These are phyloP conservation scores for Hypericum androsaemum DNA, from an alignment of 345 rosid species.

Conservation along the genomic window DNA sequence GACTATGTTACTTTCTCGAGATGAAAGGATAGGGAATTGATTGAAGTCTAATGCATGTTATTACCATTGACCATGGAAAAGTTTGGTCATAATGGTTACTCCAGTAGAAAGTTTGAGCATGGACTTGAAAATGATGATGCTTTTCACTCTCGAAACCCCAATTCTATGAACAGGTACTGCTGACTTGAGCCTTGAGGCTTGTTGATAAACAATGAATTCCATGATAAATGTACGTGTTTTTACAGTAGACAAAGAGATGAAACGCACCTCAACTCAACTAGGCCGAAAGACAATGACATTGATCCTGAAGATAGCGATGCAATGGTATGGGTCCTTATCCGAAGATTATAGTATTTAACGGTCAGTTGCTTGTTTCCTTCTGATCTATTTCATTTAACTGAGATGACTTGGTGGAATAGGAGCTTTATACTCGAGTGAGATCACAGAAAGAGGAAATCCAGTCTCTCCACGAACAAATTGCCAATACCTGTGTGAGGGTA, in stretches of 20 bases:
- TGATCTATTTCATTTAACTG: slow-evolving; percentile 11
- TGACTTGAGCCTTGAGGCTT: too few relatives aligned
- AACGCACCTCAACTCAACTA: slow-evolving; percentile 28
- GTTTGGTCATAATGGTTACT: too few relatives aligned
- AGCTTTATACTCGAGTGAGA: slow-evolving; percentile 42
- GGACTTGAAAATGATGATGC: too few relatives aligned
- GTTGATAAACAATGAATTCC: too few relatives aligned
- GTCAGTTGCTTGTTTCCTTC: slow-evolving; percentile 2
- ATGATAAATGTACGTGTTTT: slow-evolving; percentile 11
- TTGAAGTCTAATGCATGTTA: too few relatives aligned
- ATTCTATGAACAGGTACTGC: too few relatives aligned
- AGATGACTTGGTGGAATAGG: slow-evolving; percentile 31
- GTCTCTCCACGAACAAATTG: slow-evolving; percentile 65
- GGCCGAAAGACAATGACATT: slow-evolving; percentile 29
- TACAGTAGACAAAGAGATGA: slow-evolving; percentile 30
- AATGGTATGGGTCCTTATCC: slow-evolving; percentile 35
- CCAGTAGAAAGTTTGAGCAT: too few relatives aligned
- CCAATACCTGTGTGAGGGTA: slow-evolving; percentile 67
- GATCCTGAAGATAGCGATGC: slow-evolving; percentile 49
- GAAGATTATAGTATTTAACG: slow-evolving; percentile 6
- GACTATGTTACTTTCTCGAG: too few relatives aligned
- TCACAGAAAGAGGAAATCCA: slow-evolving; percentile 71
- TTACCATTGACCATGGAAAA: too few relatives aligned
- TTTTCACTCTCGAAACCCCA: too few relatives aligned
- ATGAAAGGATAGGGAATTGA: too few relatives aligned